Evolutionary conservation across 2,329 filamentous ascomycete species (phyloP).

Genomic region (Botrytis squamosa): DNA sequence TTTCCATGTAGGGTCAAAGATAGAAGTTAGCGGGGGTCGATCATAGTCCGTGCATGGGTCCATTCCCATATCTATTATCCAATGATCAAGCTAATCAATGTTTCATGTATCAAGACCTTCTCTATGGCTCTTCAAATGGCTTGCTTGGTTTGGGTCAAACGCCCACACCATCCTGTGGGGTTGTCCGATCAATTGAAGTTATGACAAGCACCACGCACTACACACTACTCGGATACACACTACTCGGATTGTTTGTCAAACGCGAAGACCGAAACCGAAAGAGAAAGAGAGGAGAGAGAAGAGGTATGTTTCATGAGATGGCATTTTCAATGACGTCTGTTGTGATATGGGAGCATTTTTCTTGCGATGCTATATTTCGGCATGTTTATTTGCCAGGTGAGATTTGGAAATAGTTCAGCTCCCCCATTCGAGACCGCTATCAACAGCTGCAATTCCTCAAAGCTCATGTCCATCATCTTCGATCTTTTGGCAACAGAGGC

Average conservation of each 20-base stretch:
- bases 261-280: slow-evolving; percentile 15
- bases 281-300: not conserved
- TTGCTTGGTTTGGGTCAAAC: not conserved
- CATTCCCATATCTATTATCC: not conserved
- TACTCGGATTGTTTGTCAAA: slow-evolving; percentile 9
- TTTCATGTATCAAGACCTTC: not conserved
- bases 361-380: not conserved
- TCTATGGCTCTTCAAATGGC: not conserved
- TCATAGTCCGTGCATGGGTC: slow-evolving; percentile 9
- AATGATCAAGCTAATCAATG: slow-evolving; percentile 1
- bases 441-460: not conserved
- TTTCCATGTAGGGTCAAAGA: not conserved
- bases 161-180: slow-evolving; percentile 9
- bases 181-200: slow-evolving; percentile 14
- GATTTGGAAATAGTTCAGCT: not conserved
- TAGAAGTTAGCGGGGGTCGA: not conserved
- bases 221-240: not conserved
- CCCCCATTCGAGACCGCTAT: not conserved
- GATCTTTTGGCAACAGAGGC: not conserved
- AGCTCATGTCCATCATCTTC: not conserved
- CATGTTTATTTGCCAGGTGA: not conserved
- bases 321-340: not conserved
- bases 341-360: too few relatives aligned
- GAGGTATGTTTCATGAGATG: not conserved
- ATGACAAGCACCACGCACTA: not conserved